These are phyloP conservation scores for Termitomyces sp. DNA, from an alignment of 768 basidiomycete species.

Conservation along the genomic window DNA sequence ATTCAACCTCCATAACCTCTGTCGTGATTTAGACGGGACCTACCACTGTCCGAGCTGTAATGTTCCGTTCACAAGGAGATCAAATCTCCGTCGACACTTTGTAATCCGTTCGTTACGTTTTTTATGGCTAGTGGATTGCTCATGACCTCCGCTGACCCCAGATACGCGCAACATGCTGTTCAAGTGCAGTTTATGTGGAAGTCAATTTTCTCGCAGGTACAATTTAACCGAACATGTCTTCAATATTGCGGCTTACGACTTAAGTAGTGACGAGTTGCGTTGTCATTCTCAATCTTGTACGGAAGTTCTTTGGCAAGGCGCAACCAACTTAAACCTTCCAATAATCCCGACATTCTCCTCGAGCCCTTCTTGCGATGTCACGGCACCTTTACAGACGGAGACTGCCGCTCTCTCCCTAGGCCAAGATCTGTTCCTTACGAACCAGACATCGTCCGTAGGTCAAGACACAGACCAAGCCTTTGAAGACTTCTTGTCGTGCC, in stretches of 20 bases:
- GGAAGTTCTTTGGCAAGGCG: background rate
- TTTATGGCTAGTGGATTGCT: background rate
- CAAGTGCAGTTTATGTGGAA: slow-evolving; percentile 3
- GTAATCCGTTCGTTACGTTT: slow-evolving; percentile 24
- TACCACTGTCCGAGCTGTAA: slow-evolving; percentile 32
- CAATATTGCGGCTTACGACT: no score
- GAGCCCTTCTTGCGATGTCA: background rate
- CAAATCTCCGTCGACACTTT: slow-evolving; percentile 30
- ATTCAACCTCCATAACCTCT: slow-evolving; percentile 25
- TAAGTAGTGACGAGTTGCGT: slow-evolving; percentile 10
- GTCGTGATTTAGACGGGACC: slow-evolving; percentile 27
- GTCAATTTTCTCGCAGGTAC: slow-evolving; percentile 6
- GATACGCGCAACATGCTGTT: slow-evolving; percentile 9
- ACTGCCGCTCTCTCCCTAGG: background rate
- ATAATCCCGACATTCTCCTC: background rate
- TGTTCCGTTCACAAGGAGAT: slow-evolving; percentile 30
- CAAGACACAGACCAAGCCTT: slow-evolving; percentile 6
- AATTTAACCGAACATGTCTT: background rate
- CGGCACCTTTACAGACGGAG: background rate
- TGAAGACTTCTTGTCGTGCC: slow-evolving; percentile 6
- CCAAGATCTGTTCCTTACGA: background rate
- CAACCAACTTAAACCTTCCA: background rate
- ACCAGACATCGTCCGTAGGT: background rate
- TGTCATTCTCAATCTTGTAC: slow-evolving; percentile 7
- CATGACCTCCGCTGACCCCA: background rate